phyloP scores from a whole-genome alignment of 2,329 filamentous ascomycete species.

The Clonostachys rosea region DNA sequence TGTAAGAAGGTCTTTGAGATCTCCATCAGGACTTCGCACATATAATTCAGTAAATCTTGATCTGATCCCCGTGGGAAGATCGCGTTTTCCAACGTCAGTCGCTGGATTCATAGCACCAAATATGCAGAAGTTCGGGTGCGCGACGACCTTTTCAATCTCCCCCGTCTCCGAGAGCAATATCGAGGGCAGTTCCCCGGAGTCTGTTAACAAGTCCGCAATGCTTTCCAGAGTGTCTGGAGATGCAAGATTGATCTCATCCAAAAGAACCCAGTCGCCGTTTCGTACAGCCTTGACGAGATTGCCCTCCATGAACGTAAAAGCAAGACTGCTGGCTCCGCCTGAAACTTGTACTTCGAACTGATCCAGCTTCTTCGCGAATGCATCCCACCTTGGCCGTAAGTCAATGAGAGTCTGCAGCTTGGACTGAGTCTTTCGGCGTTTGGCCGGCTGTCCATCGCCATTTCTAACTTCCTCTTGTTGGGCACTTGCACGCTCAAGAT shows the following conservation, averaged over 20 bases:
- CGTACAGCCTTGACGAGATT: slow-evolving; percentile 94
- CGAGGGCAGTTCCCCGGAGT: slow-evolving; percentile 68
- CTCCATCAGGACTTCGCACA: slow-evolving; percentile 83
- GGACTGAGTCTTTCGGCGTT: slow-evolving; percentile 60
- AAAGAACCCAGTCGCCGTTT: slow-evolving; percentile 93
- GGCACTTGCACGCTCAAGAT: slow-evolving; percentile 40
- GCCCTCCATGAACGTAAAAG: slow-evolving; percentile 93
- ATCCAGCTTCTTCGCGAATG: slow-evolving; percentile 68
- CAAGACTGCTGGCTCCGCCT: slow-evolving; percentile 70
- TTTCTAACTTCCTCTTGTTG: slow-evolving; percentile 26
- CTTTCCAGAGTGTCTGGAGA: slow-evolving; percentile 93
- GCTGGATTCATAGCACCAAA: slow-evolving; percentile 99
- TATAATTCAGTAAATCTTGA: slow-evolving; percentile 96
- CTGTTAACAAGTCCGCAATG: slow-evolving; percentile 81
- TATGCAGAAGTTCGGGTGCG: slow-evolving; percentile 89
- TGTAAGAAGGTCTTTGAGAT: slow-evolving; percentile 78
- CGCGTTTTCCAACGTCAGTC: slow-evolving; percentile 93
- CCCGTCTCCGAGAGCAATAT: slow-evolving; percentile 90
- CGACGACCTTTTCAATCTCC: slow-evolving; percentile 82
- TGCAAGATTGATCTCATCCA: slow-evolving; percentile 96
- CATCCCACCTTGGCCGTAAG: slow-evolving; percentile 68
- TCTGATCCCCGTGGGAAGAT: slow-evolving; percentile 81
- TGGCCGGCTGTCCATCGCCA: slow-evolving; percentile 55
- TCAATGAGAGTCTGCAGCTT: slow-evolving; percentile 61
- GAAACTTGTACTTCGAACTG: slow-evolving; percentile 78